Percentiles rank a stretch among this genome's conserved stretches.
Evolutionary conservation across 495 filamentous ascomycete genomes (phyloP).

Genomic region (Lophium mytilinum): DNA sequence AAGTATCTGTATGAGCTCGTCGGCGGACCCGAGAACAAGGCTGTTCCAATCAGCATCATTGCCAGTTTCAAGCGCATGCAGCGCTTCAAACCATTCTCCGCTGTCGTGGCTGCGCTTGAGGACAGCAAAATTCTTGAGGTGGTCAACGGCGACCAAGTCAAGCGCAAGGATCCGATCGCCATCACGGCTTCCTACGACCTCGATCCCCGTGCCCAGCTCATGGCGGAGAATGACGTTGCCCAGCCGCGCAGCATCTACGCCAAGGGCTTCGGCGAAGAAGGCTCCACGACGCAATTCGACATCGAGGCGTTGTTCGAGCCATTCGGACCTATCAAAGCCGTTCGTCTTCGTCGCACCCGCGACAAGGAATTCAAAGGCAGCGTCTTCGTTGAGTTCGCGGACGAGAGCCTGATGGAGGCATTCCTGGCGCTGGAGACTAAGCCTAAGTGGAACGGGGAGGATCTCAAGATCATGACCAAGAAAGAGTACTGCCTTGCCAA

Average conservation of each 20-base stretch:
- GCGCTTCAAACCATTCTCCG: constrained; percentile 74
- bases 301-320: constrained; percentile 85
- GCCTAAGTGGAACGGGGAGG: constrained; percentile 68
- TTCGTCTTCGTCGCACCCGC: constrained; percentile 74
- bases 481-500: constrained; percentile 77
- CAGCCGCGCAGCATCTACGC: constrained; percentile 59
- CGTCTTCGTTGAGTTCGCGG: constrained; percentile 84
- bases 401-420: constrained; percentile 61
- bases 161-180: constrained; percentile 61
- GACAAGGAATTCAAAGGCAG: constrained; percentile 73
- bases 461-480: constrained; percentile 75
- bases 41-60: constrained; percentile 67
- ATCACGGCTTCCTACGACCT: constrained; percentile 38
- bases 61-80: constrained; percentile 89
- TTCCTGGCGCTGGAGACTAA: constrained; percentile 75
- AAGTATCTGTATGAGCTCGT: constrained; percentile 73
- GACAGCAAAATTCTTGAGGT: constrained; percentile 61
- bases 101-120: constrained; percentile 73
- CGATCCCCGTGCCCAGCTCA: constrained; percentile 17
- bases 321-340: constrained; percentile 68
- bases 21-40: constrained; percentile 66
- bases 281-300: constrained; percentile 72
- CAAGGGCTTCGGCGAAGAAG: constrained; percentile 86
- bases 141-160: constrained; percentile 54
- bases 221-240: constrained; percentile 49